Conservation (phyloP, 1,284 basidiomycete species). For the Cryptococcus amylolentus region DNA sequence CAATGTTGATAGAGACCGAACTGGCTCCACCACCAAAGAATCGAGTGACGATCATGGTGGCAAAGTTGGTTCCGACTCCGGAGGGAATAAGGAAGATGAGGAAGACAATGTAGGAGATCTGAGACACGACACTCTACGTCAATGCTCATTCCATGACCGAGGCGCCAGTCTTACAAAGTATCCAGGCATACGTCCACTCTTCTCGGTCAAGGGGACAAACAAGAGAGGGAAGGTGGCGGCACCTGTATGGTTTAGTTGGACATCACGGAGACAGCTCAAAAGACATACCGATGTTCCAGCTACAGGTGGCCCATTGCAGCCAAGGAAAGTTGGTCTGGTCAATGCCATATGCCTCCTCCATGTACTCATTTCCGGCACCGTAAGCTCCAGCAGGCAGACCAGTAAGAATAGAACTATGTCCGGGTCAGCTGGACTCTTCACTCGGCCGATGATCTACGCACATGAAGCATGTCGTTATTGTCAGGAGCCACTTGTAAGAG, state of each 20-base stretch:
- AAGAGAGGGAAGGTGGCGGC: constrained; percentile 8
- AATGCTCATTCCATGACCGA: background rate
- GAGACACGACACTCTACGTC: background rate
- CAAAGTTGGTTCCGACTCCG: constrained; percentile 9
- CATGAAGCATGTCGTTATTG: constrained; percentile 16
- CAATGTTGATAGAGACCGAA: constrained; percentile 12
- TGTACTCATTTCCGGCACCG: constrained; percentile 9
- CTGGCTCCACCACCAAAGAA: constrained; percentile 15
- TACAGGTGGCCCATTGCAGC: constrained; percentile 11
- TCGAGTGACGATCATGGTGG: constrained; percentile 10
- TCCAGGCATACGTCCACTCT: constrained; percentile 14
- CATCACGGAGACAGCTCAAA: background rate
- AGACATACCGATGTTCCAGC: constrained; percentile 14
- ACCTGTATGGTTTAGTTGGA: background rate
- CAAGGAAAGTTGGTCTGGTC: constrained; percentile 8
- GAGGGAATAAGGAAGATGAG: constrained; percentile 13
- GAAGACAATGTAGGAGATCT: constrained; percentile 16
- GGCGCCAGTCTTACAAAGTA: constrained; percentile 10
- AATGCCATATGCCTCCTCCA: constrained; percentile 12
- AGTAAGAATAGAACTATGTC: constrained; percentile 10
- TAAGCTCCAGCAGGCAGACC: constrained; percentile 16
- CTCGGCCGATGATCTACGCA: background rate
- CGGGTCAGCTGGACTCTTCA: background rate
- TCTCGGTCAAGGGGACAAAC: constrained; percentile 15
- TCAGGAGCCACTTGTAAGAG: constrained; percentile 11